These are phyloP conservation scores for Geosmithia putterillii DNA, from an alignment of 2,329 filamentous ascomycete species.

Conservation along the genomic window DNA sequence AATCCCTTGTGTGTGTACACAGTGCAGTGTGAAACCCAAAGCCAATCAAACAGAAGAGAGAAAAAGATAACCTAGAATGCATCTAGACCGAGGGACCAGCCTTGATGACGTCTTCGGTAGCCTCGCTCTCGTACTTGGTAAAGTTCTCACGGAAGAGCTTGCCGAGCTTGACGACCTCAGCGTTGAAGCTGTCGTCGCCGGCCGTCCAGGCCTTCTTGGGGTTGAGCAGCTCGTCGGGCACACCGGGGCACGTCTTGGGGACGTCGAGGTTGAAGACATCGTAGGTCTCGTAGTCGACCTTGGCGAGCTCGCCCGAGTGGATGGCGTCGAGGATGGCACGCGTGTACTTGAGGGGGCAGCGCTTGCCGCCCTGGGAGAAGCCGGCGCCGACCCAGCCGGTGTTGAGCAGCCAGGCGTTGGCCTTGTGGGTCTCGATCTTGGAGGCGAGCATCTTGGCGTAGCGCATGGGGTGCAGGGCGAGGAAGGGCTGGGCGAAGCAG, in stretches of 20 bases:
- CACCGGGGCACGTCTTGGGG: slow-evolving; percentile 81
- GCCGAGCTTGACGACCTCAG: slow-evolving; percentile 83
- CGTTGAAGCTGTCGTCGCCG: slow-evolving; percentile 67
- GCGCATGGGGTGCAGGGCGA: slow-evolving; percentile 97
- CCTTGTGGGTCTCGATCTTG: slow-evolving; percentile 91
- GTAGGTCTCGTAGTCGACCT: slow-evolving; percentile 89
- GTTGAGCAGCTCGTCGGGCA: slow-evolving; percentile 88
- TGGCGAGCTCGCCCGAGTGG: slow-evolving; percentile 90
- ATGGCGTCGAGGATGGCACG: slow-evolving; percentile 97
- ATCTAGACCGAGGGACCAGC: slow-evolving; percentile 39
- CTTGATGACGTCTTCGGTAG: slow-evolving; percentile 66
- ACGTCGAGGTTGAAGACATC: slow-evolving; percentile 93
- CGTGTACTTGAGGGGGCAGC: slow-evolving; percentile 97
- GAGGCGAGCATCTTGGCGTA: slow-evolving; percentile 98
- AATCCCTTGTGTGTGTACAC: no score
- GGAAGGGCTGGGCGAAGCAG: slow-evolving; percentile 98
- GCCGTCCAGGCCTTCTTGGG: slow-evolving; percentile 86
- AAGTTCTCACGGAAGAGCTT: slow-evolving; percentile 93
- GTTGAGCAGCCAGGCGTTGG: slow-evolving; percentile 97
- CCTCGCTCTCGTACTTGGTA: slow-evolving; percentile 82
- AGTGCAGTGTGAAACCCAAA: neutral
- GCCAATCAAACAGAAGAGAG: neutral
- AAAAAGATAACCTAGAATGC: slow-evolving; percentile 7
- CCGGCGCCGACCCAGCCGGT: slow-evolving; percentile 94
- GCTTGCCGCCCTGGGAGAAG: slow-evolving; percentile 83